These are phyloP conservation scores for Onygenales sp. DNA, from an alignment of 2,329 filamentous ascomycete genomes.

Conservation along the genomic window DNA sequence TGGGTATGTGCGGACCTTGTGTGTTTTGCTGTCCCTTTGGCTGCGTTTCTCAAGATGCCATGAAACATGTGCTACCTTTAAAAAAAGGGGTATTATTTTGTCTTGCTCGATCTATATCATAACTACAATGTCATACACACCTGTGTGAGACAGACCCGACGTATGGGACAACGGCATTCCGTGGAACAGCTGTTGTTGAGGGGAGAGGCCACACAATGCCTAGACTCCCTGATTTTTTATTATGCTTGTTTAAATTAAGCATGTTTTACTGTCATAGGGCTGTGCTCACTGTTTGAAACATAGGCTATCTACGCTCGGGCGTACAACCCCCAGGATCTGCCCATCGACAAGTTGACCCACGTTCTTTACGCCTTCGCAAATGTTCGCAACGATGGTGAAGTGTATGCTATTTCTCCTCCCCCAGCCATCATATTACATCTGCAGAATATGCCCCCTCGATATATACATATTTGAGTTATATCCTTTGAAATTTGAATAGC, in stretches of 20 bases:
- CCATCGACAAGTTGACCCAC: constrained; percentile 72
- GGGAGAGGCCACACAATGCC: too few species aligned
- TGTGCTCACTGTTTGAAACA: not conserved
- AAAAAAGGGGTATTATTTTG: too few species aligned
- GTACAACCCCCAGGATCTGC: constrained; percentile 71
- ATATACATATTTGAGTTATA: too few species aligned
- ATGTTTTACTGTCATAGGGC: not conserved
- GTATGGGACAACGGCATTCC: too few species aligned
- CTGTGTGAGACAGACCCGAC: too few species aligned
- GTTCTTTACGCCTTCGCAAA: constrained; percentile 86
- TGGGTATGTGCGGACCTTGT: constrained; percentile 25
- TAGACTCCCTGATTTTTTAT: not conserved
- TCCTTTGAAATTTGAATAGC: not conserved
- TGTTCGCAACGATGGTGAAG: constrained; percentile 69
- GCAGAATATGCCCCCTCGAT: too few species aligned
- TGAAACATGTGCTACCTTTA: not conserved
- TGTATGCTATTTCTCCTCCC: constrained; percentile 37
- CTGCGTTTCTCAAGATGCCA: not conserved
- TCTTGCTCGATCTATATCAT: too few species aligned
- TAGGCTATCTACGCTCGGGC: constrained; percentile 76
- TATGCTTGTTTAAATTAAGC: not conserved
- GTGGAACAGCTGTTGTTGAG: not conserved
- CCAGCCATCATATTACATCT: too few species aligned
- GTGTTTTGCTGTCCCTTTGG: not conserved
- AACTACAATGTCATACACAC: too few species aligned